These are phyloP conservation scores for Nectriaceae sp. DNA, from an alignment of 2,329 filamentous ascomycete species.

Conservation along the genomic window DNA sequence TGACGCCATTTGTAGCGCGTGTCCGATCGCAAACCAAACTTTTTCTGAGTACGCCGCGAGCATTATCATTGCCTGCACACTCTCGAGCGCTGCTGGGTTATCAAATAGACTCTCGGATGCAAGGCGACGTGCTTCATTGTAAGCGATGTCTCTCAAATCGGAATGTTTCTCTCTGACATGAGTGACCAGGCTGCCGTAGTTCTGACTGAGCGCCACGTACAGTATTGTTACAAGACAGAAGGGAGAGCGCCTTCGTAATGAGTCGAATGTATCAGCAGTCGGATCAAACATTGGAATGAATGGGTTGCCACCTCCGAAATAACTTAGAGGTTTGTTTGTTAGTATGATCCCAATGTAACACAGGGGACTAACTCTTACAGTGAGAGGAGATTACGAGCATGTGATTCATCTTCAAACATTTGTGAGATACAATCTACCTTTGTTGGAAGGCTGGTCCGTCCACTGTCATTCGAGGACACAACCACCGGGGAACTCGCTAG, in stretches of 20 bases:
- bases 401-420: neutral
- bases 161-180: neutral
- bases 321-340: neutral
- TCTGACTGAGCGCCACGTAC: neutral
- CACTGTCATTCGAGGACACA: neutral
- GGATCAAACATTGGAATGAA: neutral
- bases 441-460: neutral
- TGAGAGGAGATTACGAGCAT: neutral
- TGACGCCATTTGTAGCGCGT: neutral
- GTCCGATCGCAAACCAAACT: neutral
- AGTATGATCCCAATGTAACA: neutral
- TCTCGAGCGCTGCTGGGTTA: neutral
- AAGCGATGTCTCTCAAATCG: neutral
- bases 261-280: neutral
- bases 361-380: neutral
- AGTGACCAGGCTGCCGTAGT: neutral
- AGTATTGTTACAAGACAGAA: neutral
- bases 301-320: neutral
- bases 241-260: neutral
- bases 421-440: neutral
- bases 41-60: neutral
- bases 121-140: neutral
- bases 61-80: neutral
- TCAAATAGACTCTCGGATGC: neutral
- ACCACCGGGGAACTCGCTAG: neutral